Evolutionary conservation across 2,329 filamentous ascomycete species (phyloP).

Genomic region (Phialophora chinensis): DNA sequence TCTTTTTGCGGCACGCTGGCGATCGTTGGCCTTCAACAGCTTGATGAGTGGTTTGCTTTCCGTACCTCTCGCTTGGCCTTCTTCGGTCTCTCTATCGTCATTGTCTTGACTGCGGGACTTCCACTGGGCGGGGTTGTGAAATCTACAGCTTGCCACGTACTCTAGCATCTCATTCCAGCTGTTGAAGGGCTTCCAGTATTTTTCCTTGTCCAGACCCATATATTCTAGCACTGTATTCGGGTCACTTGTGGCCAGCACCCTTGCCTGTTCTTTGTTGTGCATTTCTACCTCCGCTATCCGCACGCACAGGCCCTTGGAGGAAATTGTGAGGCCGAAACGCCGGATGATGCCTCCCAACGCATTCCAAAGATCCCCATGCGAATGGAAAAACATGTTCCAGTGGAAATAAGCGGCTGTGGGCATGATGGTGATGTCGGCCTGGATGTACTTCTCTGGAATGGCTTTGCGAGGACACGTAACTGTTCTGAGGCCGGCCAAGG

Average conservation of each 20-base stretch:
- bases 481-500: not conserved
- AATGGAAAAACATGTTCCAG: constrained; percentile 72
- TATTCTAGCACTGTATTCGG: constrained; percentile 59
- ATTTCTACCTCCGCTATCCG: constrained; percentile 63
- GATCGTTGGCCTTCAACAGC: constrained; percentile 30
- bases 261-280: constrained; percentile 39
- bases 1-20: constrained; percentile 45
- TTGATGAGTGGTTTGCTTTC: not conserved
- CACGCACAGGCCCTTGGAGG: constrained; percentile 67
- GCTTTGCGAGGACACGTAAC: not conserved
- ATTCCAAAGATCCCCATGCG: constrained; percentile 75
- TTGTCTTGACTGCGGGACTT: constrained; percentile 51
- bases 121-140: constrained; percentile 26
- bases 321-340: constrained; percentile 69
- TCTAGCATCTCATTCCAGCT: constrained; percentile 32
- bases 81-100: constrained; percentile 46
- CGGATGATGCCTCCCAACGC: constrained; percentile 69
- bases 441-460: constrained; percentile 55
- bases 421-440: constrained; percentile 71
- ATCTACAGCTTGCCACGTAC: constrained; percentile 32
- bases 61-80: not conserved
- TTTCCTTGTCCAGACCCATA: constrained; percentile 57
- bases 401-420: constrained; percentile 51
- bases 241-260: constrained; percentile 65
- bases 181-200: constrained; percentile 63